Conservation (phyloP, 805 yeast species). For the Candida chilensis region DNA sequence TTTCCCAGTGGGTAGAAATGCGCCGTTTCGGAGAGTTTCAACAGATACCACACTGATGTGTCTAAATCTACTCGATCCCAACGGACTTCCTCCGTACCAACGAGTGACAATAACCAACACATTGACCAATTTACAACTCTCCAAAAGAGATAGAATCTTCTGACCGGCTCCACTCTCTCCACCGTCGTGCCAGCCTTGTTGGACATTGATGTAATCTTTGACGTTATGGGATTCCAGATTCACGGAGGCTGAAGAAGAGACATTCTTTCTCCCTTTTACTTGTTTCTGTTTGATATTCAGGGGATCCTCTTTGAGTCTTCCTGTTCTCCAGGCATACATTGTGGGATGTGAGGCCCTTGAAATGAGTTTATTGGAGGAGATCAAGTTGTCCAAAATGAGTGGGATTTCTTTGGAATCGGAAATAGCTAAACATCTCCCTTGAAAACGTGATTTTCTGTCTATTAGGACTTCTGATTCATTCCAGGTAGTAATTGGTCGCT, state of each 20-base stretch:
- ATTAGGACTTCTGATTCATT: constrained; percentile 15
- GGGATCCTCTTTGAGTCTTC: constrained; percentile 10
- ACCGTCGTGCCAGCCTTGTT: constrained; percentile 60
- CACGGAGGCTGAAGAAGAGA: too few relatives aligned
- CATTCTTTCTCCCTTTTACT: constrained; percentile 1
- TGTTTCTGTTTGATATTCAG: constrained; percentile 2
- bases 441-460: constrained; percentile 58
- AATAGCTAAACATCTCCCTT: constrained; percentile 46
- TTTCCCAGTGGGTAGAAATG: too few relatives aligned
- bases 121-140: constrained; percentile 37
- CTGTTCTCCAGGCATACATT: constrained; percentile 69
- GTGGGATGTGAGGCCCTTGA: constrained; percentile 60
- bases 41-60: constrained; percentile 51
- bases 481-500: constrained; percentile 14
- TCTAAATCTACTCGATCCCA: constrained; percentile 66
- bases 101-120: constrained; percentile 62
- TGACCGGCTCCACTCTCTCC: constrained; percentile 75
- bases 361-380: constrained; percentile 34
- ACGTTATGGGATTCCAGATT: constrained; percentile 9
- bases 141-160: constrained; percentile 44
- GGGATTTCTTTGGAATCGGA: constrained; percentile 30
- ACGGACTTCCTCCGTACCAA: constrained; percentile 76
- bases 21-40: constrained; percentile 45
- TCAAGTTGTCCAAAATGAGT: constrained; percentile 27
- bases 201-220: constrained; percentile 12